A percentile compares a stretch with the other conserved stretches of the same genome.
phyloP scores from a whole-genome alignment of 2,329 filamentous ascomycete species.

The Arthroderma uncinatum region DNA sequence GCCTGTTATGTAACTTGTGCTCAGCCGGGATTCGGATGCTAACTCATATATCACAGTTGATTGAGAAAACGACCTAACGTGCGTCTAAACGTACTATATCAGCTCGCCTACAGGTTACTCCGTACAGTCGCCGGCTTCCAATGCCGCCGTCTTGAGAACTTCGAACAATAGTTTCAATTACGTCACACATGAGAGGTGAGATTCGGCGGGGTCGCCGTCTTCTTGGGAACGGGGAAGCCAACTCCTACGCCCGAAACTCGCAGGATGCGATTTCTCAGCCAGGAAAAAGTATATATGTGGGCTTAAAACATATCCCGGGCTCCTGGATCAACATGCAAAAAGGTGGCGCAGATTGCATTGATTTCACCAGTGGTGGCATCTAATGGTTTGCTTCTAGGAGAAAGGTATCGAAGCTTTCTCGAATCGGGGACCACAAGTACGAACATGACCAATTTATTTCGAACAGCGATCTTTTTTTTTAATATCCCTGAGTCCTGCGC shows the following conservation, averaged over 20 bases:
- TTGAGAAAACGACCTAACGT: too few species aligned
- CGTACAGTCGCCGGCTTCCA: not conserved
- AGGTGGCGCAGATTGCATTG: not conserved
- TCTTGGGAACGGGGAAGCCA: not conserved
- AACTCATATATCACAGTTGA: too few species aligned
- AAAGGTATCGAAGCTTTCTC: not conserved
- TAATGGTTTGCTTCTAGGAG: not conserved
- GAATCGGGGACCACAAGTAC: not conserved
- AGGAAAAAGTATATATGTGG: not conserved
- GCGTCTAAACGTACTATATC: not conserved
- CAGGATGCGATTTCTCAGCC: not conserved
- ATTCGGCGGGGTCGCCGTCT: not conserved
- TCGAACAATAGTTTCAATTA: slow-evolving; percentile 2
- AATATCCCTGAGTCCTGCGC: not conserved
- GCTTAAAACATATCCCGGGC: not conserved
- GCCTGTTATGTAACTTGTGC: too few species aligned
- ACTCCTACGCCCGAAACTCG: not conserved
- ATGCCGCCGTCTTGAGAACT: not conserved
- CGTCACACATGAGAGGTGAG: not conserved
- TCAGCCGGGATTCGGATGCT: too few species aligned
- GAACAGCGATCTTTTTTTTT: not conserved
- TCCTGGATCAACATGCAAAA: not conserved
- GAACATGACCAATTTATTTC: not conserved
- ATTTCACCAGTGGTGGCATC: not conserved
- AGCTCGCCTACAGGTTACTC: not conserved